Conservation (phyloP, 768 basidiomycete genomes). For the Vararia minispora region DNA sequence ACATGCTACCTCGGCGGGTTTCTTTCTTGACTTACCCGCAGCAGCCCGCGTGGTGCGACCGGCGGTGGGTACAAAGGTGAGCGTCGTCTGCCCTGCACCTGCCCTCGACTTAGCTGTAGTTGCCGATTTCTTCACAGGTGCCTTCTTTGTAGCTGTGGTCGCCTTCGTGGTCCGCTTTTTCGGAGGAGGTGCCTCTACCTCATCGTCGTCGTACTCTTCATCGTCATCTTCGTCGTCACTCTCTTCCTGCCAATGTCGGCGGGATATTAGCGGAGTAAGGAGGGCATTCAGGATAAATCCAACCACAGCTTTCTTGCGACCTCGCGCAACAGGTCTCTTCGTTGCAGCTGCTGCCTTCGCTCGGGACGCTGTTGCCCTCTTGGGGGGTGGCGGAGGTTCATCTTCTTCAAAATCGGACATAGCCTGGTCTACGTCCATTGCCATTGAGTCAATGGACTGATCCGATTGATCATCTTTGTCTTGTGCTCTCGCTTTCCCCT, state of each 20-base stretch:
- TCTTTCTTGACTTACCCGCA: slow-evolving; percentile 56
- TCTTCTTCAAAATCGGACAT: slow-evolving; percentile 17
- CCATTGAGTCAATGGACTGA: slow-evolving; percentile 56
- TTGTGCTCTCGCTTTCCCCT: slow-evolving; percentile 47
- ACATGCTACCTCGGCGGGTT: slow-evolving; percentile 37
- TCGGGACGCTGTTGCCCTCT: slow-evolving; percentile 22
- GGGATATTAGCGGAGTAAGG: slow-evolving; percentile 11
- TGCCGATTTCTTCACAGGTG: slow-evolving; percentile 38
- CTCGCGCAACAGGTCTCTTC: slow-evolving; percentile 13
- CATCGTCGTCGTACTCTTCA: slow-evolving; percentile 42
- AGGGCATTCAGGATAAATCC: too few relatives aligned
- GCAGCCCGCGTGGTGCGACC: slow-evolving; percentile 49
- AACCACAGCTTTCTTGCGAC: slow-evolving; percentile 26
- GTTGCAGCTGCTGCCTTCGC: slow-evolving; percentile 23
- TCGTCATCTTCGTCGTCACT: slow-evolving; percentile 46
- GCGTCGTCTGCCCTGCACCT: slow-evolving; percentile 37
- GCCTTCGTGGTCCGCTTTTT: slow-evolving; percentile 54
- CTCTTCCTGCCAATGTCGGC: slow-evolving; percentile 47
- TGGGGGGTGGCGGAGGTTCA: slow-evolving; percentile 16
- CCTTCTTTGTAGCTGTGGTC: slow-evolving; percentile 39
- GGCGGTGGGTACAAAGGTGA: slow-evolving; percentile 51
- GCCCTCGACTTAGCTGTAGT: slow-evolving; percentile 23
- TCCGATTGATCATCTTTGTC: slow-evolving; percentile 41
- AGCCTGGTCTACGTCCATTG: slow-evolving; percentile 52
- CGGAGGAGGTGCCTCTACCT: slow-evolving; percentile 34